phyloP scores from a whole-genome alignment of 805 yeast genomes.

The Saccharomycopsis fibuligera region DNA sequence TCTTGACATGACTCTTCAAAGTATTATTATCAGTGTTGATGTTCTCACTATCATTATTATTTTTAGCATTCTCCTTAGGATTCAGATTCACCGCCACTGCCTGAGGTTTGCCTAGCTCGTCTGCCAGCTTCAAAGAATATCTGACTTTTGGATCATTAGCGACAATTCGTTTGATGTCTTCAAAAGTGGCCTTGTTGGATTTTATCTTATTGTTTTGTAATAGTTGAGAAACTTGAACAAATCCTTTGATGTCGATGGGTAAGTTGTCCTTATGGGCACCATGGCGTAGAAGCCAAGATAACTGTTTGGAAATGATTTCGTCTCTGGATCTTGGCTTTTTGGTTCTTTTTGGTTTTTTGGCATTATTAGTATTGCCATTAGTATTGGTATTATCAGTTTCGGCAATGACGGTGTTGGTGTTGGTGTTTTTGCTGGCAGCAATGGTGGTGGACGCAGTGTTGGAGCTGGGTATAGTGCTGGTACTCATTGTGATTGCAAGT shows the following conservation, averaged over 20 bases:
- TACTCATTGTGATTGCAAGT: too few relatives aligned
- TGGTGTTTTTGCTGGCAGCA: too few relatives aligned
- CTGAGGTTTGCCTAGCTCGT: background rate
- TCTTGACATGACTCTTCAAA: constrained; percentile 20
- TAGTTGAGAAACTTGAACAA: constrained; percentile 46
- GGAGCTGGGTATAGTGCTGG: too few relatives aligned
- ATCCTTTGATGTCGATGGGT: constrained; percentile 62
- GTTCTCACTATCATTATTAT: background rate
- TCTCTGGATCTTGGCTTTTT: constrained; percentile 34
- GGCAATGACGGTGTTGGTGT: too few relatives aligned
- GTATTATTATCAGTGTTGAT: background rate
- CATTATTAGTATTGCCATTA: background rate
- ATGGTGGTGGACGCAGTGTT: too few relatives aligned
- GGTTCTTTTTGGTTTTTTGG: background rate
- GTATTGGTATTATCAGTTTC: too few relatives aligned
- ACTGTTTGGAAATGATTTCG: constrained; percentile 57
- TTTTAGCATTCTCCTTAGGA: background rate
- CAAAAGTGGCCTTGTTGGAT: constrained; percentile 44
- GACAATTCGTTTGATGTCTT: constrained; percentile 59
- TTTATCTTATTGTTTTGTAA: constrained; percentile 54
- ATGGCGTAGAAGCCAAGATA: constrained; percentile 79
- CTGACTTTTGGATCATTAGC: constrained; percentile 63
- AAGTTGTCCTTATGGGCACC: constrained; percentile 69
- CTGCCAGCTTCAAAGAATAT: constrained; percentile 43
- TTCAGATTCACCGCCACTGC: background rate